Conservation (phyloP, 2,329 filamentous ascomycete species). For the Aureobasidium vineae region DNA sequence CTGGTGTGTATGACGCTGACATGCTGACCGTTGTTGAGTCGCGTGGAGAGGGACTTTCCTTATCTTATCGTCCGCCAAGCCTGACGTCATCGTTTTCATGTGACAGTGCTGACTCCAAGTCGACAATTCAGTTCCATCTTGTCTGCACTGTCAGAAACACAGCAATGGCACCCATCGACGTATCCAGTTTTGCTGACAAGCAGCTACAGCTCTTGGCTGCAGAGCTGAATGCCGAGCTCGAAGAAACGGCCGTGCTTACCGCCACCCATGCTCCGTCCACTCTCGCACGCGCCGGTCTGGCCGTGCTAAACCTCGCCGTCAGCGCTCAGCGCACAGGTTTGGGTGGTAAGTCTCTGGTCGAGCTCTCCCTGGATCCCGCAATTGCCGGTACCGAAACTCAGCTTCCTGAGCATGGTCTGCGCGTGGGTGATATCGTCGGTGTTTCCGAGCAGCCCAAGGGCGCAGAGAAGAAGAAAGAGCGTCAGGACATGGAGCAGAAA, state of each 20-base stretch:
- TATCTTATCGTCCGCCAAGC: conserved; percentile 21
- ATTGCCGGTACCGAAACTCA: conserved; percentile 49
- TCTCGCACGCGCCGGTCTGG: conserved; percentile 74
- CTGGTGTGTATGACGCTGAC: conserved; percentile 2
- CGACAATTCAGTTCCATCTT: not conserved
- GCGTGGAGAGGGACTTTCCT: not conserved
- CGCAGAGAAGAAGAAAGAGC: conserved; percentile 67
- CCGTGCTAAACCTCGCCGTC: conserved; percentile 72
- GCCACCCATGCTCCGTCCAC: conserved; percentile 64
- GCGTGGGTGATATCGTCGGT: conserved; percentile 74
- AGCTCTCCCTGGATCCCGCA: conserved; percentile 73
- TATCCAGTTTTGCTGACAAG: conserved; percentile 65
- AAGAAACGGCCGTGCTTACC: conserved; percentile 66
- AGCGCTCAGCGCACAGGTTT: conserved; percentile 79
- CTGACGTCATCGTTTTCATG: conserved; percentile 10
- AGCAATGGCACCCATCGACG: conserved; percentile 45
- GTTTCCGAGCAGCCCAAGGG: conserved; percentile 73
- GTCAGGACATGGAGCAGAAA: conserved; percentile 66
- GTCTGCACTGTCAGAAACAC: not conserved
- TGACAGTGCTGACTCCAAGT: not conserved
- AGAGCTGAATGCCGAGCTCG: conserved; percentile 70
- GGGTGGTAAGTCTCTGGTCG: conserved; percentile 85
- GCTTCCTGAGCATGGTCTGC: conserved; percentile 71
- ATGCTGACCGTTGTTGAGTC: conserved; percentile 11
- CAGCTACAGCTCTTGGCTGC: conserved; percentile 69